Base-by-base conservation (phyloP, 495 filamentous ascomycete genomes). In the Penicillium paradoxum region DNA sequence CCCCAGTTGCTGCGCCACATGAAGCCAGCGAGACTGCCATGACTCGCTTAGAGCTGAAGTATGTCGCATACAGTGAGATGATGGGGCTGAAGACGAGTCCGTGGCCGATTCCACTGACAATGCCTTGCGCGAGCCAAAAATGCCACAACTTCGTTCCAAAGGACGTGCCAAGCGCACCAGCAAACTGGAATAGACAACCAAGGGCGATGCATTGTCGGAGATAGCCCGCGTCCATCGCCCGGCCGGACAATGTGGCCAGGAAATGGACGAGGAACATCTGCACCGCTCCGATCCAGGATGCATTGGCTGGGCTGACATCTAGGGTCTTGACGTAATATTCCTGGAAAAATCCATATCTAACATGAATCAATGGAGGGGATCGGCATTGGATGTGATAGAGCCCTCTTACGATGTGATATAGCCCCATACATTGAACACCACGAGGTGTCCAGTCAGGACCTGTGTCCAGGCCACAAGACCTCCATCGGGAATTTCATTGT, bases 61-160 rank as follows among this genome's bases (percentile, higher is more conserved):
- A 90, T 11, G 84, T 84, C 0, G 77, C 71, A 7, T 84, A 62
- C 4, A 90, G 66, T 1, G 81, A 75, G 25, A 87, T 55, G 2
- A 75, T 65, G 2, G 85, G 85, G 50, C 78, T 77, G 58, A 86
- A 90, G 13, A 83, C 59, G n/a, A 84, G 68, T 0, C 87, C 87
- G 63, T 80, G 80, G 0, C 83, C 85, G 30, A 90, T 50, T 3
- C 87, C 88, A 39, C 73, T 74, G 42, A 78, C 77, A 8, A 90
- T 47, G 3, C 87, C 89, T 57, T 92, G 89, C 0, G 88, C 73
- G 0, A 93, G 75, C 48, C 92, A 76, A 0, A 91, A 59, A 52
- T 90, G 88, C 78, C 80, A 90, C 18, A 63, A 65, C 24, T 60
- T 53, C 1, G 72, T 81, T 7, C 76, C 77, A 1, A 79, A 63